Percentiles rank a stretch among this genome's conserved stretches.
phyloP scores from a whole-genome alignment of 1,284 basidiomycete genomes.

The Coniophora puteana region DNA sequence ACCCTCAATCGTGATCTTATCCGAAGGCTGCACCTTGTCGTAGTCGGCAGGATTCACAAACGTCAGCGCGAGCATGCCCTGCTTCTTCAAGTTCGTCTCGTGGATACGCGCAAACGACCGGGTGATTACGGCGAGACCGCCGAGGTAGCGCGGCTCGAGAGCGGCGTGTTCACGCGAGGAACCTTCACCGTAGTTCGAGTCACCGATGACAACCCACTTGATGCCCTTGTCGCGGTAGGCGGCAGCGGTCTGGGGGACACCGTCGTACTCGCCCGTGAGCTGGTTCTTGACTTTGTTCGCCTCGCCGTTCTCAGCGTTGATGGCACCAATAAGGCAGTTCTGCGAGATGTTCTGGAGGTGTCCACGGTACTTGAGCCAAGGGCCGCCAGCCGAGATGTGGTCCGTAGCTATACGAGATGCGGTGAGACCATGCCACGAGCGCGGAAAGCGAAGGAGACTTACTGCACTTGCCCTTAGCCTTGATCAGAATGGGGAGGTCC shows the following conservation, averaged over 20 bases:
- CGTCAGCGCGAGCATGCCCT: constrained; percentile 91
- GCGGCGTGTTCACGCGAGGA: constrained; percentile 98
- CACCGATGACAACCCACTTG: constrained; percentile 94
- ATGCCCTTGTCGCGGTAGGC: constrained; percentile 88
- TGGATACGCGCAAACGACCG: constrained; percentile 97
- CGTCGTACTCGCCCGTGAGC: constrained; percentile 82
- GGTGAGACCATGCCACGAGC: not conserved
- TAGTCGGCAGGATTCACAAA: constrained; percentile 90
- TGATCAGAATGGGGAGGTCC: constrained; percentile 93
- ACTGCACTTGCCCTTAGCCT: constrained; percentile 99
- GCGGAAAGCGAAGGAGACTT: constrained; percentile 28
- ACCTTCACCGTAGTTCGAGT: constrained; percentile 98
- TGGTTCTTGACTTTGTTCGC: constrained; percentile 96
- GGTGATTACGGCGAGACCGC: constrained; percentile 93
- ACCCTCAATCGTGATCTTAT: constrained; percentile 83
- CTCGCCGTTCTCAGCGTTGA: constrained; percentile 93
- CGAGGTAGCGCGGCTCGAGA: constrained; percentile 95
- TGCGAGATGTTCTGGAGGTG: constrained; percentile 99
- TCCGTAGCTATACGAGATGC: constrained; percentile 55
- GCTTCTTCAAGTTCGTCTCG: constrained; percentile 98
- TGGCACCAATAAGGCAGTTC: constrained; percentile 96
- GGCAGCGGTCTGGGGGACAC: constrained; percentile 83
- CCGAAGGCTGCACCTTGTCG: constrained; percentile 80
- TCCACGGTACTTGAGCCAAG: constrained; percentile 99
- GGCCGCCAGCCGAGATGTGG: constrained; percentile 93